A percentile compares a stretch with the other conserved stretches of the same genome.
Conservation (phyloP, 805 yeast species). For the Maudiozyma serrabonitensis region DNA sequence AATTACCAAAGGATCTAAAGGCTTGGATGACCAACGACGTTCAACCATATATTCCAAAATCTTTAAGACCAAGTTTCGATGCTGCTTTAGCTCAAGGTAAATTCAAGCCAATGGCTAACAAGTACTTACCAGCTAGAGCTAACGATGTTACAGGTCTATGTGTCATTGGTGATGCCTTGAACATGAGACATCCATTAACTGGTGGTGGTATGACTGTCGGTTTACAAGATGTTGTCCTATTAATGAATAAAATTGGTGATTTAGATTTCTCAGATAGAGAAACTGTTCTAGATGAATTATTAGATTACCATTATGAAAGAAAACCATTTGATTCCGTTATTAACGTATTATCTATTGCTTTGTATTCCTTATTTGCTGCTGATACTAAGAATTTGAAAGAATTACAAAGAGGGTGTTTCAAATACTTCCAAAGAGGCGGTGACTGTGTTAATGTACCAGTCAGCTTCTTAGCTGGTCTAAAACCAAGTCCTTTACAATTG, state of each 20-base stretch:
- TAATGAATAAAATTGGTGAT: conserved; percentile 40
- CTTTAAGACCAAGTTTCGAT: conserved; percentile 55
- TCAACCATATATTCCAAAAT: conserved; percentile 57
- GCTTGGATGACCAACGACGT: conserved; percentile 53
- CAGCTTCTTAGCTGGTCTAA: conserved; percentile 71
- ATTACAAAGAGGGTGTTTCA: conserved; percentile 82
- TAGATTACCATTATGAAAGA: conserved; percentile 66
- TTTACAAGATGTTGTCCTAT: conserved; percentile 64
- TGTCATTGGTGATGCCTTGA: conserved; percentile 84
- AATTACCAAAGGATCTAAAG: conserved; percentile 62
- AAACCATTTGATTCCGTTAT: conserved; percentile 75
- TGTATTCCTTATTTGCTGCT: conserved; percentile 86
- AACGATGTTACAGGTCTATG: conserved; percentile 69
- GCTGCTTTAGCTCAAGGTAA: conserved; percentile 49
- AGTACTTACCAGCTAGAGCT: conserved; percentile 68
- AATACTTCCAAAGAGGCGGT: conserved; percentile 79
- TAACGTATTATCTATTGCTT: conserved; percentile 83
- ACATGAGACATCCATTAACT: conserved; percentile 96
- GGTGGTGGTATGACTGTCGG: conserved; percentile 99
- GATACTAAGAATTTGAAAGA: conserved; percentile 53
- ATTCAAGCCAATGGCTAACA: conserved; percentile 87
- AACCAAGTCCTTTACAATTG: conserved; percentile 63
- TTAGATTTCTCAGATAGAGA: conserved; percentile 45
- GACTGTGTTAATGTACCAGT: conserved; percentile 69
- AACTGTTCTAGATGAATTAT: conserved; percentile 44